These are phyloP conservation scores for Erythrophleum fordii DNA, from an alignment of 306 rosid genomes.

Conservation along the genomic window DNA sequence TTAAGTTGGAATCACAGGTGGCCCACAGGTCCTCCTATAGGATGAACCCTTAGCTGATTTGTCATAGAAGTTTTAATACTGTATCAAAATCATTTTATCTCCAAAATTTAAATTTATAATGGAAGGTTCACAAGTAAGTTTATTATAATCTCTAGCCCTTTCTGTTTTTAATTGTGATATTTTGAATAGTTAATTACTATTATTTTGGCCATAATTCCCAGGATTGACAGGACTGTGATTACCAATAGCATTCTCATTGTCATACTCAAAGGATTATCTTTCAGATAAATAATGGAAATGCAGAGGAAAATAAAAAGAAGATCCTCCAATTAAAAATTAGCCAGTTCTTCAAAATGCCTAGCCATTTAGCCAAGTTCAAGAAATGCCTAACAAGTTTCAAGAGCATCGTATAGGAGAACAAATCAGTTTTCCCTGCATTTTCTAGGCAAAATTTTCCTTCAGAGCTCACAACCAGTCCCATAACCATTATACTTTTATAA, in stretches of 20 bases:
- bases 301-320: background rate
- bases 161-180: background rate
- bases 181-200: background rate
- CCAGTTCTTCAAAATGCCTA: background rate
- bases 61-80: background rate
- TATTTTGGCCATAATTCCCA: background rate
- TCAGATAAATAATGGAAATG: background rate
- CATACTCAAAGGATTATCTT: background rate
- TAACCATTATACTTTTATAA: too few relatives aligned
- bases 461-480: background rate
- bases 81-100: background rate
- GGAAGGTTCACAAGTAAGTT: background rate
- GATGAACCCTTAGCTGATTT: background rate
- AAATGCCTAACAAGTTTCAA: background rate
- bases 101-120: background rate
- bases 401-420: background rate
- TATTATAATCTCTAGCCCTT: background rate
- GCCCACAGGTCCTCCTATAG: background rate
- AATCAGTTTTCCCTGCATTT: background rate
- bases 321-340: background rate
- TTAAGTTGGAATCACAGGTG: background rate
- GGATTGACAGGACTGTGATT: background rate
- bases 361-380: background rate
- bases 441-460: background rate
- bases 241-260: background rate